A percentile compares a stretch with the other conserved stretches of the same genome.
phyloP scores from a whole-genome alignment of 2,329 filamentous ascomycete genomes.

The Diaporthe caulivora region DNA sequence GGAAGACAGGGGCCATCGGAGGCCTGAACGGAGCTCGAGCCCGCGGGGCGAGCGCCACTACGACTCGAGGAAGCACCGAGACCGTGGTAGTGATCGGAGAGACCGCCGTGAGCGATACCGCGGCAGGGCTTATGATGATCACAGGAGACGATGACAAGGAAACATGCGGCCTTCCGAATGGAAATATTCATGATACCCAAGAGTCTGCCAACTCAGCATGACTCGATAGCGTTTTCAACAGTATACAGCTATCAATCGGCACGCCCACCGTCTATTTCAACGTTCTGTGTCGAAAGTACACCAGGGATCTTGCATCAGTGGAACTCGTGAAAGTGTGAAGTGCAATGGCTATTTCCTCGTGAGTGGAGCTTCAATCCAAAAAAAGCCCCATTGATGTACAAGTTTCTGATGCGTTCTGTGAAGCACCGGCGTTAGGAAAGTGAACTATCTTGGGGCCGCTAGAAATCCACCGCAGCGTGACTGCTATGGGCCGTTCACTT shows the following conservation, averaged over 20 bases:
- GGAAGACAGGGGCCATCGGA: conserved; percentile 44
- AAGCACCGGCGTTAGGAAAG: not conserved
- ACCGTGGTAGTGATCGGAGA: conserved; percentile 43
- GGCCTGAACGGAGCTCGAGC: conserved; percentile 59
- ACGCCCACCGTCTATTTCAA: not conserved
- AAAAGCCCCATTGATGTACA: not conserved
- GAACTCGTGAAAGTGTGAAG: not conserved
- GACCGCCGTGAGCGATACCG: conserved; percentile 42
- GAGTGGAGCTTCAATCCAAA: not conserved
- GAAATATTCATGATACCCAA: conserved; percentile 14
- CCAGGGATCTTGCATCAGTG: not conserved
- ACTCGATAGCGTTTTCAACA: not conserved
- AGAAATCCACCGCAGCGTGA: not conserved
- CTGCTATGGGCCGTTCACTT: not conserved
- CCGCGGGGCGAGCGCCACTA: conserved; percentile 44
- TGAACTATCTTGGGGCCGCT: not conserved
- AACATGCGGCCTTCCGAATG: not conserved
- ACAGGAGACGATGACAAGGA: conserved; percentile 38
- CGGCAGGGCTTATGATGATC: conserved; percentile 47
- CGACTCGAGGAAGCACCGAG: conserved; percentile 43
- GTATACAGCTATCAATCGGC: not conserved
- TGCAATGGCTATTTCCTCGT: not conserved
- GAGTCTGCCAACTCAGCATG: not conserved
- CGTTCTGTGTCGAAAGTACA: not conserved
- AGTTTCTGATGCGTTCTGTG: not conserved